Base-by-base conservation (phyloP, 352 stramenopile genomes). In the Blastocystis sp. region DNA sequence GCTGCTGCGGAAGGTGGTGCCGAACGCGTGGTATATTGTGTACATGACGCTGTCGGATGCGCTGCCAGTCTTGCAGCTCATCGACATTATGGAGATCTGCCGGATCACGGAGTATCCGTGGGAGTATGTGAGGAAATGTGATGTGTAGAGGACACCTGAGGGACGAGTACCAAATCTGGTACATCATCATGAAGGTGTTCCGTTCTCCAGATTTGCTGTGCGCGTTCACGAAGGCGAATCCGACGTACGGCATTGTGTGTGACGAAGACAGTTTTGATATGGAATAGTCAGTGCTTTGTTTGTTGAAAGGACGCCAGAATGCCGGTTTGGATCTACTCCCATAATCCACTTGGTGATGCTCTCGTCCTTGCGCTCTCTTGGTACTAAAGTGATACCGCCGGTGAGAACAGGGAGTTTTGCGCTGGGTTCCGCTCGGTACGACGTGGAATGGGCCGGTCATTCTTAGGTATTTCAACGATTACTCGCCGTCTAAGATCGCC, bases 21-120 rank as follows among this genome's bases (percentile, higher is more conserved):
- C 78, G 1, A 38, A 48, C 5, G 38, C 78, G 21, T 76, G 56
- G 43, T 77, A 64, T 34, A 88, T 88, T 56, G 56, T 78, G 21
- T 88, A 76, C 53, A 79, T 78, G 28, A 88, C 78, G 41, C 78
- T 88, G 5, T 79, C 64, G 38, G 62, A 88, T 88, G 43, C 78
- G 17, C 56, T 79, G 1, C 67, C 78, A 10, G n/a, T 88, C 40
- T 21, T 88, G 38, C 64, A 79, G 43, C 28, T 88, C 1, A 79
- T 88, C 52, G 52, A 88, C 23, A 45, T 76, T 0, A 79, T 88
- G 67, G 64, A 88, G 52, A 71, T 88, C 9, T 88, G 78, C 59
- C 17, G 78, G 21, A 65, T 88, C 21, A 76, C 52, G 19, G 48
- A 88, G 9, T 88, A 88, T 78, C 78, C 78, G 60, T 77, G 60